Evolutionary conservation across 2,329 filamentous ascomycete species (phyloP).

Genomic region (Epichloe uncinata): DNA sequence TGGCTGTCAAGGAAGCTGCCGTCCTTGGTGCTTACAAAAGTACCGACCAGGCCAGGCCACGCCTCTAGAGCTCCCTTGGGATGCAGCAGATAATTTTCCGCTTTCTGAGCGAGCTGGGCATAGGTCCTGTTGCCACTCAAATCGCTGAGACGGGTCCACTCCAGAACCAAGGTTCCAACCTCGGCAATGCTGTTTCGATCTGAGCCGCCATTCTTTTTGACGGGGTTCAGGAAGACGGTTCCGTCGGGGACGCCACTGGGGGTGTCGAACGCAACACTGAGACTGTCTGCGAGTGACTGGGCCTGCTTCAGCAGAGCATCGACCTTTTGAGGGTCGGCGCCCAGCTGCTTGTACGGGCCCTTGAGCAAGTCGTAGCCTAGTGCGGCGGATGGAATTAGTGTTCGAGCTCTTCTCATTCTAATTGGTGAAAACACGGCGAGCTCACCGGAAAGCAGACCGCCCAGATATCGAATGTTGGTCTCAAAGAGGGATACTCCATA

Average conservation of each 20-base stretch:
- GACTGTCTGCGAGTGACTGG: slow-evolving; percentile 51
- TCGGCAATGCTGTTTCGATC: slow-evolving; percentile 60
- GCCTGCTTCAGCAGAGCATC: slow-evolving; percentile 54
- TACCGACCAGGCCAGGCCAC: slow-evolving; percentile 65
- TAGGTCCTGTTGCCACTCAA: slow-evolving; percentile 57
- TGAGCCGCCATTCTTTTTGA: slow-evolving; percentile 31
- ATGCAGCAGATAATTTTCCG: slow-evolving; percentile 54
- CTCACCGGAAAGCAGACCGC: slow-evolving; percentile 60
- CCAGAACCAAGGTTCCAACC: slow-evolving; percentile 64
- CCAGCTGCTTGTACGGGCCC: slow-evolving; percentile 45
- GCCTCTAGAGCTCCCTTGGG: slow-evolving; percentile 49
- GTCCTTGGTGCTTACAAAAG: slow-evolving; percentile 46
- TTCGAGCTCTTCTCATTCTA: no score
- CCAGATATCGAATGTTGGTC: slow-evolving; percentile 80
- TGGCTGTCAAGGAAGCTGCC: slow-evolving; percentile 52
- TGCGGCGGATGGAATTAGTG: not conserved
- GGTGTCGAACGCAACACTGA: slow-evolving; percentile 69
- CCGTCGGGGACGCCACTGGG: slow-evolving; percentile 63
- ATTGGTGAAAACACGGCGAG: not conserved
- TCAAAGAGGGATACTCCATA: slow-evolving; percentile 66
- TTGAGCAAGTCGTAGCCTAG: slow-evolving; percentile 57
- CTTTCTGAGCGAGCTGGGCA: slow-evolving; percentile 50
- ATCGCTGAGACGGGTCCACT: slow-evolving; percentile 74
- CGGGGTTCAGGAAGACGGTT: slow-evolving; percentile 44
- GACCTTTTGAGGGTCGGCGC: slow-evolving; percentile 29